Evolutionary conservation across 305 asterid genomes (phyloP).

Genomic region (Fraxinus greggii): DNA sequence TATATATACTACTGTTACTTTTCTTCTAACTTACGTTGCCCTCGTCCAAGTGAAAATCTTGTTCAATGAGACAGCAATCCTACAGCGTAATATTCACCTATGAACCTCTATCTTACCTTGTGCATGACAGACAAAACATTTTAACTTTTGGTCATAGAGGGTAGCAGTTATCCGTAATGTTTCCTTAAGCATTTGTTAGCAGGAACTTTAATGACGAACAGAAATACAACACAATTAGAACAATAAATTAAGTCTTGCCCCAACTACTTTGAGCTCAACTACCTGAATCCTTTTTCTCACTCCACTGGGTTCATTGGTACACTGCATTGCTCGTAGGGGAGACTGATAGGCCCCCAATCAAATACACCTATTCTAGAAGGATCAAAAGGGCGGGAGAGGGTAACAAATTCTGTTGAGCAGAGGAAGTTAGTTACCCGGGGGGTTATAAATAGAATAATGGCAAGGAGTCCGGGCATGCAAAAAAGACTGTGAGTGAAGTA

Average conservation of each 20-base stretch:
- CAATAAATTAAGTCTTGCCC: neutral
- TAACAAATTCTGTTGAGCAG: too few relatives aligned
- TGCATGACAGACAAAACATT: neutral
- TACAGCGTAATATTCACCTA: neutral
- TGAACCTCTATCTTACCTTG: neutral
- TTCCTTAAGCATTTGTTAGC: neutral
- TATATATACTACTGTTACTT: neutral
- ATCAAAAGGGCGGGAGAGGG: too few relatives aligned
- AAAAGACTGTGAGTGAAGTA: too few relatives aligned
- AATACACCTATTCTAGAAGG: too few relatives aligned
- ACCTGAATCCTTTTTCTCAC: neutral
- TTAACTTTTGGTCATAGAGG: neutral
- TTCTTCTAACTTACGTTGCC: neutral
- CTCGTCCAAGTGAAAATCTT: neutral
- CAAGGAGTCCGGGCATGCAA: too few relatives aligned
- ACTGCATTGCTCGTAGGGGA: neutral
- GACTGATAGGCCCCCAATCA: too few relatives aligned
- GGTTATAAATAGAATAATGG: too few relatives aligned
- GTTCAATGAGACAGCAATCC: neutral
- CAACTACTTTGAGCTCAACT: neutral
- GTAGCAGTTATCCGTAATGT: neutral
- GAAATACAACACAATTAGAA: neutral
- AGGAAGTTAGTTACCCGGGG: too few relatives aligned
- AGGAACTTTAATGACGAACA: neutral
- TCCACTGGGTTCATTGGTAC: neutral